Evolutionary conservation across 2,329 filamentous ascomycete genomes (phyloP).

Genomic region (Emericellopsis cladophorae): DNA sequence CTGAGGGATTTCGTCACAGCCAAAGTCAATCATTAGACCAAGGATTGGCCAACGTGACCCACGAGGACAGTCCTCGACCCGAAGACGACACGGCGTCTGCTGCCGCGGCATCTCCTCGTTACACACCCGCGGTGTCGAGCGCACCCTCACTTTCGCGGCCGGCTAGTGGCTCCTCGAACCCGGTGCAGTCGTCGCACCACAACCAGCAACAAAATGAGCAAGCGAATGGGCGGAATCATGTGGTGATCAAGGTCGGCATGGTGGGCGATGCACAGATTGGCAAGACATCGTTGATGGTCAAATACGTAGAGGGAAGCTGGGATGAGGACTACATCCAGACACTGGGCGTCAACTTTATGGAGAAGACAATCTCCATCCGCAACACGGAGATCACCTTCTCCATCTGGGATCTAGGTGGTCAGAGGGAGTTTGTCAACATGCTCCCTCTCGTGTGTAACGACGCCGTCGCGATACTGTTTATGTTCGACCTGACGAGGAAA

Average conservation of each 20-base stretch:
- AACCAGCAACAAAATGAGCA: constrained; percentile 11
- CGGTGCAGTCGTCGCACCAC: constrained; percentile 4
- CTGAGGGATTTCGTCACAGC: constrained; percentile 25
- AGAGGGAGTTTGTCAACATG: constrained; percentile 99
- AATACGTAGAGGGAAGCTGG: constrained; percentile 98
- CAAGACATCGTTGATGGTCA: constrained; percentile 98
- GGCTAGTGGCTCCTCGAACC: constrained; percentile 40
- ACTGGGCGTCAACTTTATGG: constrained; percentile 98
- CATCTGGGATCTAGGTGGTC: constrained; percentile 96
- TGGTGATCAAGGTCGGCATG: constrained; percentile 99
- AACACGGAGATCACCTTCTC: constrained; percentile 99
- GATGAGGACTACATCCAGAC: constrained; percentile 99
- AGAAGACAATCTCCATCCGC: constrained; percentile 98
- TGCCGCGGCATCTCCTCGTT: constrained; percentile 10
- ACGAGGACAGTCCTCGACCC: constrained; percentile 17
- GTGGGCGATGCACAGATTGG: constrained; percentile 98
- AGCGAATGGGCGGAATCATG: constrained; percentile 48
- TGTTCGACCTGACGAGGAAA: constrained; percentile 97
- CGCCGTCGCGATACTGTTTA: constrained; percentile 95
- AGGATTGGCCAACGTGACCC: constrained; percentile 17
- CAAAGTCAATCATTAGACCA: constrained; percentile 39
- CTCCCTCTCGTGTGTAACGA: constrained; percentile 98
- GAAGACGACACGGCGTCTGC: constrained; percentile 23
- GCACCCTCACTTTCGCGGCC: constrained; percentile 37
- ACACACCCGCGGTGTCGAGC: constrained; percentile 32